Conservation (phyloP, 2,329 filamentous ascomycete genomes). For the Emmonsiellopsis sp. region DNA sequence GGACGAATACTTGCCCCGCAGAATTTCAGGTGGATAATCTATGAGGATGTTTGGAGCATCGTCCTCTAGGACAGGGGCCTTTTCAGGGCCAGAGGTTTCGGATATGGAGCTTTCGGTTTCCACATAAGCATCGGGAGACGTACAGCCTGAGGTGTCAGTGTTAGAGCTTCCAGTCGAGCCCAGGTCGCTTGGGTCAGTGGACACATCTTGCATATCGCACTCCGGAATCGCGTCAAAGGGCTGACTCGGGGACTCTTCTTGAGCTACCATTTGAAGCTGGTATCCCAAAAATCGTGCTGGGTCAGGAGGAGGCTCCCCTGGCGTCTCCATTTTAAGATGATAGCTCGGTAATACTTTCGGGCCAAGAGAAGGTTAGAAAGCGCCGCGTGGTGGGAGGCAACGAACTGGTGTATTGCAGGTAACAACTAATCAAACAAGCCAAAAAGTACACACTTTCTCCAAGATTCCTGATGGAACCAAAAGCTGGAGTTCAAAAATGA, state of each 20-base stretch:
- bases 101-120: neutral
- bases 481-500: neutral
- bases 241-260: neutral
- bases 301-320: too few species aligned
- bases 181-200: neutral
- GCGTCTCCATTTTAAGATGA: too few species aligned
- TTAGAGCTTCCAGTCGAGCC: neutral
- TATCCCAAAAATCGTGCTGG: too few species aligned
- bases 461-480: neutral
- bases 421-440: too few species aligned
- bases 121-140: neutral
- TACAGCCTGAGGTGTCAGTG: neutral
- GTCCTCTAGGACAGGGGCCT: neutral
- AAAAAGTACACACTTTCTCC: neutral
- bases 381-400: too few species aligned
- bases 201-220: neutral
- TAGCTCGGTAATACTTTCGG: too few species aligned
- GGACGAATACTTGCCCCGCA: conserved; percentile 10
- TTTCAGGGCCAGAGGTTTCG: neutral
- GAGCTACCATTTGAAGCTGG: too few species aligned
- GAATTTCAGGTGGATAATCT: conserved; percentile 11
- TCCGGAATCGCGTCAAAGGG: neutral
- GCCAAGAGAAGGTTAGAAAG: too few species aligned
- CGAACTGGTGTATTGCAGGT: too few species aligned
- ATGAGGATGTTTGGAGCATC: conserved; percentile 1